Conservation (phyloP, 73 alveolate species). For the Stentor coeruleus region DNA sequence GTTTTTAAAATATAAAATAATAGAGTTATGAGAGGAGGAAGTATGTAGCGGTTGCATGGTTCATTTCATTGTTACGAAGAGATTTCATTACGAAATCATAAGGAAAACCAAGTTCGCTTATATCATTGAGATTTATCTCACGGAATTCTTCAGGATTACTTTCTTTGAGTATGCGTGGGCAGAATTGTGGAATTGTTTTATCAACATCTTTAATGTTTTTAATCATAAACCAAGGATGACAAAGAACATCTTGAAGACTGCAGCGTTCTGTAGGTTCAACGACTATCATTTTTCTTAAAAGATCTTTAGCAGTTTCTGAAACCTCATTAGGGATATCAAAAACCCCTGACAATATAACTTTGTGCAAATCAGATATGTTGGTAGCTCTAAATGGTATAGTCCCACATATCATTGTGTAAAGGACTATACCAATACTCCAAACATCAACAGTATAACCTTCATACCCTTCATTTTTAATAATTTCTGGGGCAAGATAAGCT, state of each 20-base stretch:
- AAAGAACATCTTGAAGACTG: constrained; percentile 30
- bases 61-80: constrained; percentile 27
- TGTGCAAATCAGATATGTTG: constrained; percentile 83
- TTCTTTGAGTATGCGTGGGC: neutral
- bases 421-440: constrained; percentile 95
- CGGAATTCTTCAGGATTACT: neutral
- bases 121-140: neutral
- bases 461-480: constrained; percentile 92
- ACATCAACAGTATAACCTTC: constrained; percentile 93
- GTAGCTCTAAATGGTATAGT: constrained; percentile 94
- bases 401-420: constrained; percentile 88
- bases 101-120: neutral
- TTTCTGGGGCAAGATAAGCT: constrained; percentile 99
- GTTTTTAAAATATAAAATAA: no score
- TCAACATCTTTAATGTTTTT: neutral
- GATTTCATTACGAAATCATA: neutral
- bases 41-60: constrained; percentile 53
- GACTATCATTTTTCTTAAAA: constrained; percentile 32
- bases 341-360: constrained; percentile 44
- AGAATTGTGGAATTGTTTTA: neutral
- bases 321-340: constrained; percentile 52
- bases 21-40: constrained; percentile 27
- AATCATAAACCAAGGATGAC: constrained; percentile 40
- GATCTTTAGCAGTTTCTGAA: constrained; percentile 15
- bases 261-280: constrained; percentile 41